Evolutionary conservation across 2,329 filamentous ascomycete genomes (phyloP), one percentile per base, ranked within the genome.

Genomic region (Apiospora kogelbergensis): DNA sequence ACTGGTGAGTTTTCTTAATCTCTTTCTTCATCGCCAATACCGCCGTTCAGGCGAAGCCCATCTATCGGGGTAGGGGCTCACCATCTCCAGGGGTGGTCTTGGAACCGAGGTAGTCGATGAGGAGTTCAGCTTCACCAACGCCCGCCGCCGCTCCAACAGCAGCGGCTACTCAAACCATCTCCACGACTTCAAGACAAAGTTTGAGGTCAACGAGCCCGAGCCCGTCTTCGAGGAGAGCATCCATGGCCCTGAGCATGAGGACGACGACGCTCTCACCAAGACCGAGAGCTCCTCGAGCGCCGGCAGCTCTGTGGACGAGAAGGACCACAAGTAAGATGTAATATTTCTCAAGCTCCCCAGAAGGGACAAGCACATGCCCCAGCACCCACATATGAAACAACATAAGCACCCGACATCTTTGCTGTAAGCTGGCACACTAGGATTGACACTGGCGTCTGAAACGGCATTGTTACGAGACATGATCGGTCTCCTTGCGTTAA

Each of bases 171-270:
- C 89, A 68, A 87, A 89, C 77, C 86, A 89, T 75, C 84, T 93
- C 74, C 87, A 88, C 70, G 89, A 95, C 79, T 93, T 97, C 84
- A 97, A 96, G 88, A 97, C 95, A 82, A 99, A 99, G 84, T 98
- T 98, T 80, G 96, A 99, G 82, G 86, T 93, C 74, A 87, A 94
- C 79, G 96, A 98, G 76, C 86, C 89, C 22, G 95, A 98, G 77
- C 95, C 94, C 48, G 93, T 97, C 77, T 97, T 97, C 74, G 94
- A 98, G 80, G 95, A 98, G 82, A 88, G 89, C 68, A 72, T 96
- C 70, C 93, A 97, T 77, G 94, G 93, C 40, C 86, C 90, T 22
- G 76, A 81, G 66, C 83, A 84, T 37, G 88, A 89, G 66, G 84
- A 89, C 66, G 85, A 91, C 68, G 86, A 91, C 71, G 80, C 86